These are phyloP conservation scores for Tephrocybe rancida DNA, from an alignment of 768 basidiomycete genomes.

Conservation along the genomic window DNA sequence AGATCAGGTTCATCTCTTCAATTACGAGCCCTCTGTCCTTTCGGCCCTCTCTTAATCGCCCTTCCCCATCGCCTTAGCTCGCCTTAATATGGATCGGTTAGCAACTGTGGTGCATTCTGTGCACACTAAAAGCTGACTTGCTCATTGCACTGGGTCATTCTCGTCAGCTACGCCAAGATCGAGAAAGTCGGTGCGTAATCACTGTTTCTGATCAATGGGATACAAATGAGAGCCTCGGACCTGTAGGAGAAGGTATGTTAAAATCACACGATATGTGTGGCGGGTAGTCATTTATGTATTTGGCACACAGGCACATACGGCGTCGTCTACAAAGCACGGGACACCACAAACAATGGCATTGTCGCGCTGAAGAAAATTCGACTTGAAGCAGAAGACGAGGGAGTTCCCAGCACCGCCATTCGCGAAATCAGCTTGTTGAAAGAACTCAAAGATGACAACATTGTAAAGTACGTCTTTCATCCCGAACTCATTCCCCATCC, in stretches of 20 bases:
- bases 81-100: constrained; percentile 47
- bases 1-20: constrained; percentile 19
- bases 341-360: constrained; percentile 74
- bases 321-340: constrained; percentile 96
- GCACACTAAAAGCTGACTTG: constrained; percentile 17
- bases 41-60: constrained; percentile 8
- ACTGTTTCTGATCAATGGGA: constrained; percentile 10
- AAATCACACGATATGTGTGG: not conserved
- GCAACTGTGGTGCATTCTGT: constrained; percentile 18
- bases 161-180: constrained; percentile 87
- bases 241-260: constrained; percentile 54
- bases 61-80: constrained; percentile 4
- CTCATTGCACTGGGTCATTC: constrained; percentile 11
- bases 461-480: constrained; percentile 70
- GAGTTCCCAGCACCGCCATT: constrained; percentile 97
- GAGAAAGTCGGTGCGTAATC: constrained; percentile 92
- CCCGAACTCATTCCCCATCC: not conserved
- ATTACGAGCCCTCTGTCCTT: constrained; percentile 15
- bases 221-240: constrained; percentile 8
- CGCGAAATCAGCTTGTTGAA: constrained; percentile 97
- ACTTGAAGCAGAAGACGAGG: constrained; percentile 97
- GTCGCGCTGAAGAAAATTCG: constrained; percentile 99
- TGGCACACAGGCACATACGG: constrained; percentile 85
- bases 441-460: constrained; percentile 94
- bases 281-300: constrained; percentile 12